phyloP scores from a whole-genome alignment of 2,329 filamentous ascomycete genomes.

The Colletotrichum sp. region DNA sequence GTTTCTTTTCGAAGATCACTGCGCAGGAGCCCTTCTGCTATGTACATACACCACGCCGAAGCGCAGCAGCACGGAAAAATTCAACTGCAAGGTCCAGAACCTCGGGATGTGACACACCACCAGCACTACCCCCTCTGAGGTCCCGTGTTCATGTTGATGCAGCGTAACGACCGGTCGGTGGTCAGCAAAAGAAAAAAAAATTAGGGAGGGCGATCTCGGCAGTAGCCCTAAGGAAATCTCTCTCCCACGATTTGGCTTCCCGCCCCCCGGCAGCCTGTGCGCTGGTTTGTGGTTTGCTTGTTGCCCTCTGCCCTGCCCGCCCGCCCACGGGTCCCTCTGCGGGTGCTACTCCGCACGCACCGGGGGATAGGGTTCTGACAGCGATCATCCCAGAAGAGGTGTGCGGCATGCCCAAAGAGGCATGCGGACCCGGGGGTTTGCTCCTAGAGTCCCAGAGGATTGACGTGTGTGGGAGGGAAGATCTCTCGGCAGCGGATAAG shows the following conservation, averaged over 20 bases:
- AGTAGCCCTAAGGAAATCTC: not conserved
- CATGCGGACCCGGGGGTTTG: conserved; percentile 11
- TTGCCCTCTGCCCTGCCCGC: not conserved
- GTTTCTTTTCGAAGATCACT: not conserved
- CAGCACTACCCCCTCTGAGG: not conserved
- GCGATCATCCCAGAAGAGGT: conserved; percentile 9
- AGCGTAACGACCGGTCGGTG: not conserved
- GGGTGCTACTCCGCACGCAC: not conserved
- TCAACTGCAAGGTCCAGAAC: not conserved
- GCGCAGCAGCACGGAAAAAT: not conserved
- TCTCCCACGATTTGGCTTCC: not conserved
- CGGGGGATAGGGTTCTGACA: conserved; percentile 16
- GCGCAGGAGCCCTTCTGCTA: not conserved
- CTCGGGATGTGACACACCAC: conserved; percentile 7
- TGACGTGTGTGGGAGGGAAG: not conserved
- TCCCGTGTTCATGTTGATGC: not conserved
- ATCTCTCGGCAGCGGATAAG: not conserved
- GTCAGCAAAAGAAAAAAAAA: not conserved
- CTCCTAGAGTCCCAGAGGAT: not conserved
- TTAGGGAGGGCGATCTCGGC: not conserved
- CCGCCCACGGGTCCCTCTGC: not conserved
- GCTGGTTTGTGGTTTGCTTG: not conserved
- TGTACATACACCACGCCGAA: not conserved
- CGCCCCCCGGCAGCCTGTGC: not conserved
- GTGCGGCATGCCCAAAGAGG: conserved; percentile 2